Evolutionary conservation across 2,329 filamentous ascomycete genomes (phyloP), one percentile per base, ranked within the genome.

Genomic region (Drechslerella dactyloides): DNA sequence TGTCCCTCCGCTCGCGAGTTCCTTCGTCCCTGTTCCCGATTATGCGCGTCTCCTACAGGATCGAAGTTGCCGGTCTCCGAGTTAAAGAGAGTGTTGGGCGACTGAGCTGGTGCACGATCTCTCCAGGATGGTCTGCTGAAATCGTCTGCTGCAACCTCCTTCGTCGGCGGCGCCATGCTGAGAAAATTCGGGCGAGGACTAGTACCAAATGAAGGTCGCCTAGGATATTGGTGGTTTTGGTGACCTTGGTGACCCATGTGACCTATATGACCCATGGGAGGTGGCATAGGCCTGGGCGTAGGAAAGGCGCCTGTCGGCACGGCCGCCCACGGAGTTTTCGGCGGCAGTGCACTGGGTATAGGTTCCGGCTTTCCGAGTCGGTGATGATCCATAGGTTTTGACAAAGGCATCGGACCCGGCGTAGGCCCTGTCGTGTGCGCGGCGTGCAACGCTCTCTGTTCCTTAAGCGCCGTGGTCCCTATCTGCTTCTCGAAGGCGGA

Each of bases 371-470:
- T 72, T 11, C 60, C 56, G 17, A 46, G 24, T 46, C 30, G 68
- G 56, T 61, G 72, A 15, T 11, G 62, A 40, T 60, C 68, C 50
- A 64, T 61, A 64, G 37, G 62, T 56, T 48, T 66, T n/a, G 27
- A 61, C 24, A 59, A 54, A 30, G 40, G 48, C 21, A 44, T 55
- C 35, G 42, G 37, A 50, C 30, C 54, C 10, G 54, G 24, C 55
- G 55, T 62, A 27, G 78, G 76, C 37, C 76, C 66, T 0, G 4
- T 8, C 27, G 76, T 73, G 58, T 77, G 76, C 17, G 75, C 76
- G 40, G 69, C 62, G 23, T 77, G 75, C 33, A 75, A 64, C 6
- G 76, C 50, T 53, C 60, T 72, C 68, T 60, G 68, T 21, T 72
- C 68, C 37, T 65, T 76, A 60, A 78, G 56, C 35, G 58, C 55